Evolutionary conservation across 768 basidiomycete genomes (phyloP), one percentile per base, ranked within the genome.

Genomic region (Boletus fagicola): DNA sequence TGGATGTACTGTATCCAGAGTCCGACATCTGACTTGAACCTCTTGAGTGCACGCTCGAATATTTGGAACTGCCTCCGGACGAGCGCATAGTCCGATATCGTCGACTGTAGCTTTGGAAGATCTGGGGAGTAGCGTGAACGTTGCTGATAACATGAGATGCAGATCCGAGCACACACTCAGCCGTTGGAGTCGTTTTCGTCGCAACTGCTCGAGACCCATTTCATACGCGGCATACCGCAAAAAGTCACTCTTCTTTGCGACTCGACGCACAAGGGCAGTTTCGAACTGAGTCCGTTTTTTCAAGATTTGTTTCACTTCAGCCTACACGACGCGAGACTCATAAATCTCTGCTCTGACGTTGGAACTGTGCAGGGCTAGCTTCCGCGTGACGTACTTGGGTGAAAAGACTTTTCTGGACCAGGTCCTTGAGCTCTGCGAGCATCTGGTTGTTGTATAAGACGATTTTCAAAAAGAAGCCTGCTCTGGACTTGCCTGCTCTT

Each of bases 391-490:
- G 70, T 66, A 90, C 90, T 74, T 85, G 78, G 0, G 89, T 88
- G 71, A 98, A 96, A 40, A 97, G 74, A 62, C 82, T 83, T 74
- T 90, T 93, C 64, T 93, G 83, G 58, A 89, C 85, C 12, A 96
- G 78, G 74, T 95, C 93, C 74, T 92, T 94, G 70, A 96, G 88
- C 86, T 97, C 94, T 47, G 87, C 83, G 83, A 96, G 90, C 86
- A 94, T 95, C 83, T 90, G 68, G 43, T n/a, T 22, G 49, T 46
- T 40, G 35, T 26, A 56, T 58, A 60, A 64, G 55, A 39, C 28
- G 13, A 39, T 40, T 11, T 26, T 49, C 35, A 5, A 24, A n/a
- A 1, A n/a, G 1, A 53, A 16, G 13, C 22, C 2, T 38, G 35
- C 40, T 8, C 8, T 47, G 52, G 28, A 54, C 77, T 50, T 54